Evolutionary conservation across 2,329 filamentous ascomycete genomes (phyloP), one percentile per base, ranked within the genome.

Genomic region (Cladosporium austrohemisphaericum): DNA sequence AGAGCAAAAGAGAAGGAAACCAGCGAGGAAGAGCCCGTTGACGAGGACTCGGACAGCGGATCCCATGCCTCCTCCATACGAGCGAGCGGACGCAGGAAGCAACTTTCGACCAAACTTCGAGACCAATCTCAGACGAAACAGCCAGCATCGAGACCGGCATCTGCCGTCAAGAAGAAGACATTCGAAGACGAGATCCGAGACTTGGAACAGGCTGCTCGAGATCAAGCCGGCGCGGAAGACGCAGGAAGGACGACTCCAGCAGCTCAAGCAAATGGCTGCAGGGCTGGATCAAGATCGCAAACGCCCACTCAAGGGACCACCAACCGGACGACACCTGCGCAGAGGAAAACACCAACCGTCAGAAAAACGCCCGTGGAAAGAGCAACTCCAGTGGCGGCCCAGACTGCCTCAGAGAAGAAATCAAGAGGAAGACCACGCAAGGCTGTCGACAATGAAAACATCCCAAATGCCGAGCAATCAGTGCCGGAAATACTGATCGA

Each of bases 171-270:
- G 11, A 64, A 60, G 53, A 60, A 58, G 50, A 65, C 64, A 2
- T 60, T 65, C 22, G 63, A 65, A 38, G 60, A 65, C 36, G 61
- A 65, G 53, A 64, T 65, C 20, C 57, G 54, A 16, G 59, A 63
- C 26, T 35, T 65, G 16, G 57, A 60, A 32, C 54, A 57, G 33
- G 46, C 55, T 22, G 60, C 63, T 22, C 55, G 54, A 14, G 50
- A 55, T 19, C 47, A 55, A 10, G 55, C 50, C 18, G 58, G 41
- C 6, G 49, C 53, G 13, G 53, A 58, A 18, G 55, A 38, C 25
- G 57, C 55, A 32, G 56, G 55, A 28, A 23, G 18, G 1, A 28
- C 18, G 22, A 48, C 45, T 13, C 41, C 55, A 25, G 49, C 50
- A 14, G 29, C 48, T 31, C 29, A 46, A n/a, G 40, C 28, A 22